Evolutionary conservation across 1,139 yeast genomes (phyloP).

Genomic region (Sugiyamaella pinicola): DNA sequence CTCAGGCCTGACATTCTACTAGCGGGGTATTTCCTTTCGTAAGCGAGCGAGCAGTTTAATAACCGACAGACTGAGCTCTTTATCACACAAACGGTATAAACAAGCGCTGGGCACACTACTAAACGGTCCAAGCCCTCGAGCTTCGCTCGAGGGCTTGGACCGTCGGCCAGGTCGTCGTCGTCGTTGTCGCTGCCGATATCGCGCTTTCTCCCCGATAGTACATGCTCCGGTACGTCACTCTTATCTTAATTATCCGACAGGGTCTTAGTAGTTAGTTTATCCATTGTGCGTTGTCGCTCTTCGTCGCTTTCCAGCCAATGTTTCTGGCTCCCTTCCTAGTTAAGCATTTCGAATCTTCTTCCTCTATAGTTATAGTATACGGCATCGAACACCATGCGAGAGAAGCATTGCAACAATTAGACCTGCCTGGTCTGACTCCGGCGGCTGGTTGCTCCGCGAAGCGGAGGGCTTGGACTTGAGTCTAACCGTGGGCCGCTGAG

Average conservation of each 20-base stretch:
- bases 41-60: no score
- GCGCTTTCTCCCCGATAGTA: background rate
- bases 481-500: no score
- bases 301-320: no score
- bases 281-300: no score
- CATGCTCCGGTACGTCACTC: background rate
- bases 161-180: no score
- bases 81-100: background rate
- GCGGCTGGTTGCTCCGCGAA: no score
- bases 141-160: background rate
- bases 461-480: no score
- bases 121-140: background rate
- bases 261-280: no score
- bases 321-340: background rate
- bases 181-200: background rate
- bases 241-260: background rate
- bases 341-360: background rate
- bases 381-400: constrained; percentile 14
- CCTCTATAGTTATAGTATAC: constrained; percentile 15
- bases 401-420: constrained; percentile 8
- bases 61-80: background rate
- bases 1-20: no score
- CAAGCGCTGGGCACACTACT: no score
- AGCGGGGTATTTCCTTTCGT: no score
- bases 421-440: background rate